Evolutionary conservation across 345 rosid genomes (phyloP).

Genomic region (Balakata baccata): DNA sequence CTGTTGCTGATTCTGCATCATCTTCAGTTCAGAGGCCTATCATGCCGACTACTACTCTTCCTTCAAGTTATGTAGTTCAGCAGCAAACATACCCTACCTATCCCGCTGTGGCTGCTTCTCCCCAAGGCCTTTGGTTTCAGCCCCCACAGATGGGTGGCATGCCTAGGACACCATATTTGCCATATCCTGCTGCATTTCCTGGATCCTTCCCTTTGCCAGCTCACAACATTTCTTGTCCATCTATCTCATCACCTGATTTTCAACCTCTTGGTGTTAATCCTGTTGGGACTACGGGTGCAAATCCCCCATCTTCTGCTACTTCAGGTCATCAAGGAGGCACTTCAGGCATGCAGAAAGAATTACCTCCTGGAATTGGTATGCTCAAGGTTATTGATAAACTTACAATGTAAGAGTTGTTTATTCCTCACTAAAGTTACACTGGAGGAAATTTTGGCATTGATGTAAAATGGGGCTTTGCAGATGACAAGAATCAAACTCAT

Average conservation of each 20-base stretch:
- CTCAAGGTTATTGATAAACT: conserved; percentile 57
- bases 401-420: conserved; percentile 58
- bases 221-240: conserved; percentile 40
- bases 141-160: conserved; percentile 63
- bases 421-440: conserved; percentile 36
- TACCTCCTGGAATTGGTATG: conserved; percentile 74
- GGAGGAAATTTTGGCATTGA: conserved; percentile 38
- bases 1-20: conserved; percentile 44
- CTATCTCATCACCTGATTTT: conserved; percentile 49
- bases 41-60: conserved; percentile 37
- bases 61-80: conserved; percentile 46
- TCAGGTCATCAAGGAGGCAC: conserved; percentile 40
- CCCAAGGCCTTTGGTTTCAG: conserved; percentile 75
- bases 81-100: conserved; percentile 59
- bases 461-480: conserved; percentile 45
- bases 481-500: conserved; percentile 44
- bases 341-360: conserved; percentile 43
- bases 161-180: conserved; percentile 54
- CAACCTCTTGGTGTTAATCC: conserved; percentile 61
- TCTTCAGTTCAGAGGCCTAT: conserved; percentile 42
- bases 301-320: conserved; percentile 36
- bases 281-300: conserved; percentile 40
- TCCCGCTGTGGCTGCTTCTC: conserved; percentile 54
- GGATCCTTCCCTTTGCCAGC: conserved; percentile 52
- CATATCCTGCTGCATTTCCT: conserved; percentile 59